These are phyloP conservation scores for Marchantia paleacea DNA, from an alignment of 225 moss, liverwort and hornwort species.

Conservation along the genomic window DNA sequence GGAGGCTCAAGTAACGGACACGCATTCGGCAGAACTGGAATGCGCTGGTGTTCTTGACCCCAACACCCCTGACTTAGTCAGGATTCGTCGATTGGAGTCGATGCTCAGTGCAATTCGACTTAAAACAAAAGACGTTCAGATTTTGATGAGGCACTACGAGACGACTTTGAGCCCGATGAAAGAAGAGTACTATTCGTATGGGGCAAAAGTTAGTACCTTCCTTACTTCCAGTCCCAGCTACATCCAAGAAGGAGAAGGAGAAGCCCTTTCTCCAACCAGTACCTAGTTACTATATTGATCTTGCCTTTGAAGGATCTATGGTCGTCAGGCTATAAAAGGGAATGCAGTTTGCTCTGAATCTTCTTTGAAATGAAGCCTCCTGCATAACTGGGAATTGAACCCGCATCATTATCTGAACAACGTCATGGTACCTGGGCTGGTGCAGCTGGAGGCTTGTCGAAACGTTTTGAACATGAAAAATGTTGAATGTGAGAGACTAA, in stretches of 20 bases:
- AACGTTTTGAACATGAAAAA: constrained; percentile 55
- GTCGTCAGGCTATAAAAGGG: too few relatives aligned
- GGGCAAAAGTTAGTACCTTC: constrained; percentile 31
- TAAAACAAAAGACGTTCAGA: constrained; percentile 50
- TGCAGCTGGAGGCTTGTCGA: constrained; percentile 59
- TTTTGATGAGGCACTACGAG: constrained; percentile 56
- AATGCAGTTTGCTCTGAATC: too few relatives aligned
- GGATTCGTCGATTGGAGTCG: constrained; percentile 54
- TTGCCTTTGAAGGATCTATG: too few relatives aligned
- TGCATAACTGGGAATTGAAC: too few relatives aligned
- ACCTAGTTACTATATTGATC: too few relatives aligned
- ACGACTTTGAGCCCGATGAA: constrained; percentile 50
- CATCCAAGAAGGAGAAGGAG: too few relatives aligned
- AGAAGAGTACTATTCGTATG: constrained; percentile 39
- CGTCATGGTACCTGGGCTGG: neutral
- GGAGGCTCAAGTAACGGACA: constrained; percentile 71
- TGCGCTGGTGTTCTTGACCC: constrained; percentile 69
- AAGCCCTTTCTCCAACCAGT: too few relatives aligned
- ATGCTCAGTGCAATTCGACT: constrained; percentile 38
- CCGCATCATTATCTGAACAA: neutral
- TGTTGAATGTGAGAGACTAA: constrained; percentile 53
- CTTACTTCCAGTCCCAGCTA: too few relatives aligned
- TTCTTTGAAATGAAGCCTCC: too few relatives aligned
- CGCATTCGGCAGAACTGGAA: constrained; percentile 54
- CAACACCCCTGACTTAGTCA: constrained; percentile 48